Conservation (phyloP, 202 grass and related monocot genomes). For the Carex sylvatica region DNA sequence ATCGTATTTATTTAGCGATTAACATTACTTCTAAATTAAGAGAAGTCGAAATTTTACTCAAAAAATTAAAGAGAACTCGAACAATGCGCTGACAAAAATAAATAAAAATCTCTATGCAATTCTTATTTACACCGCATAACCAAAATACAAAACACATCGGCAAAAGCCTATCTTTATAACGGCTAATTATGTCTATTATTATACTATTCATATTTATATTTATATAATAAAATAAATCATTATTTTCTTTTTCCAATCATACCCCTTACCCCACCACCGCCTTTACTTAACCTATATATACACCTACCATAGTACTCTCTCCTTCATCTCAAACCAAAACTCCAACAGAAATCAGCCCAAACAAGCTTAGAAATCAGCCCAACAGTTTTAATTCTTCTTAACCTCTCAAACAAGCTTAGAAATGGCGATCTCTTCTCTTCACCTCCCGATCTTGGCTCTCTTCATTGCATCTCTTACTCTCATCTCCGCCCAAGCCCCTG, state of each 20-base stretch:
- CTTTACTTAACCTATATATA: slow-evolving; percentile 8
- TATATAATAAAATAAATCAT: neutral
- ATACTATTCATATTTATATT: neutral
- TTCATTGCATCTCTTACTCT: slow-evolving; percentile 10
- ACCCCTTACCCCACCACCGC: slow-evolving; percentile 12
- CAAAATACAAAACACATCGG: no score
- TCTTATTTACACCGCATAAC: neutral
- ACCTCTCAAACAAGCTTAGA: neutral
- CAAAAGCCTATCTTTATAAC: neutral
- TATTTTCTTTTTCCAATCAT: slow-evolving; percentile 2
- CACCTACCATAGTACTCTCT: neutral
- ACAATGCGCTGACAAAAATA: neutral
- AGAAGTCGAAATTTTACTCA: neutral
- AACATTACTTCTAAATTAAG: neutral
- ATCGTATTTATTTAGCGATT: neutral
- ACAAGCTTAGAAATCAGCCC: slow-evolving; percentile 9
- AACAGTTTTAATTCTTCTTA: neutral
- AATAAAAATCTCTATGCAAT: neutral
- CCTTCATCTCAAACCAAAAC: neutral
- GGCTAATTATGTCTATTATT: slow-evolving; percentile 4
- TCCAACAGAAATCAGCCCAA: neutral
- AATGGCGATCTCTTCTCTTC: slow-evolving; percentile 15
- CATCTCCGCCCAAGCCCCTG: slow-evolving; percentile 18
- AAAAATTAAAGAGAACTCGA: no score
- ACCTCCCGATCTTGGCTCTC: slow-evolving; percentile 7